Evolutionary conservation across 2,329 filamentous ascomycete species (phyloP).

Genomic region (Cladosporium sp.): DNA sequence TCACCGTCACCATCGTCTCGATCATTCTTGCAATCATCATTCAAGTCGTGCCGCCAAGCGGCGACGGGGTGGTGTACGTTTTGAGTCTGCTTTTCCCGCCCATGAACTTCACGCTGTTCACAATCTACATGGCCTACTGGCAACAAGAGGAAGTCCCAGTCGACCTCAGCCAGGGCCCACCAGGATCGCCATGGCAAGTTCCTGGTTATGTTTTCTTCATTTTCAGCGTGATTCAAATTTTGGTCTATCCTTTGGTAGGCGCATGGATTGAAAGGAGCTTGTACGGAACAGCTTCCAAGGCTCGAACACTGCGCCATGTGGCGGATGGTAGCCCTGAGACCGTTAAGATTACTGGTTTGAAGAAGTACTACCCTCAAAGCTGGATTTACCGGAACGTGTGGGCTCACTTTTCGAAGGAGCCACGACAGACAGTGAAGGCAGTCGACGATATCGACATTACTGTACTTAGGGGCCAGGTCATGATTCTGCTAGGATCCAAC

Average conservation of each 20-base stretch:
- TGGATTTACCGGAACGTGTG: constrained; percentile 54
- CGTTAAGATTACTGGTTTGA: constrained; percentile 70
- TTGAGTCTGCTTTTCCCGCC: constrained; percentile 79
- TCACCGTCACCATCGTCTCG: constrained; percentile 70
- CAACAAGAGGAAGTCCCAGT: constrained; percentile 63
- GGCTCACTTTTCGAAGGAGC: constrained; percentile 49
- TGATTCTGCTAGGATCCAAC: constrained; percentile 84
- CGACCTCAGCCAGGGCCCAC: constrained; percentile 63
- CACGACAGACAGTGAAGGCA: constrained; percentile 70
- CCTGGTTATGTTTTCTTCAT: constrained; percentile 77
- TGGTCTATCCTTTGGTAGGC: constrained; percentile 74
- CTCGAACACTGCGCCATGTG: constrained; percentile 44
- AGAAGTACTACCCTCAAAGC: constrained; percentile 73
- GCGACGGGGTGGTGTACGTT: constrained; percentile 64
- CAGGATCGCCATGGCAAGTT: constrained; percentile 59
- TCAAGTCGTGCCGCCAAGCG: constrained; percentile 67
- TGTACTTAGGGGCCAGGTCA: constrained; percentile 76
- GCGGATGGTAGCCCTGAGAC: constrained; percentile 45
- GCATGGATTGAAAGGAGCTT: constrained; percentile 71
- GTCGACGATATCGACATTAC: constrained; percentile 72
- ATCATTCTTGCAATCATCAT: constrained; percentile 79
- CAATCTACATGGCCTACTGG: constrained; percentile 74
- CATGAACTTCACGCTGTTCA: constrained; percentile 85
- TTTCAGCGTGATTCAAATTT: constrained; percentile 73
- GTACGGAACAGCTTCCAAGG: constrained; percentile 69